phyloP scores from a whole-genome alignment of 495 filamentous ascomycete genomes.

The Neurospora africana region DNA sequence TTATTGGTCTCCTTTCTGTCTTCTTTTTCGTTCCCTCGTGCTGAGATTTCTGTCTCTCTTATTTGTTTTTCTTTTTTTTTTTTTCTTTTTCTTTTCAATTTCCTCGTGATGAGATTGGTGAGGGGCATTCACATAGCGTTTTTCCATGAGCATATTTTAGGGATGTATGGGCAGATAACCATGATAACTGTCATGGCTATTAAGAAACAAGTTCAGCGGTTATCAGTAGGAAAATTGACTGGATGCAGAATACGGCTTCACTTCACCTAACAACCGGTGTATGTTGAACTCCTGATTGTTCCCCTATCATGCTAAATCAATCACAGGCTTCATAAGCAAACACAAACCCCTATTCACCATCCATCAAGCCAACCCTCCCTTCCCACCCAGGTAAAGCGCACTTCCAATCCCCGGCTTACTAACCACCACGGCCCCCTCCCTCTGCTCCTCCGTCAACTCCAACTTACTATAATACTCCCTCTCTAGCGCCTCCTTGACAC shows the following conservation, averaged over 20 bases:
- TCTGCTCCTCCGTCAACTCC: constrained; percentile 60
- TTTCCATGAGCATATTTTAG: not conserved
- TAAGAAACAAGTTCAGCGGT: not conserved
- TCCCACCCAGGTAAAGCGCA: constrained; percentile 32
- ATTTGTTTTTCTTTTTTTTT: too few species aligned
- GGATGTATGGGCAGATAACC: not conserved
- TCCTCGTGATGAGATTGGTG: not conserved
- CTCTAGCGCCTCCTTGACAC: constrained; percentile 64
- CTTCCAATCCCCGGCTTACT: constrained; percentile 74
- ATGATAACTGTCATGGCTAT: not conserved
- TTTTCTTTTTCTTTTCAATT: not conserved
- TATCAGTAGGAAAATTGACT: not conserved
- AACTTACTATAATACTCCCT: constrained; percentile 75
- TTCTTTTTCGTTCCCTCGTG: too few species aligned
- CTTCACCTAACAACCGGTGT: not conserved
- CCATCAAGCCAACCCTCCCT: constrained; percentile 8
- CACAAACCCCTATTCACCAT: not conserved
- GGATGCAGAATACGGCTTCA: not conserved
- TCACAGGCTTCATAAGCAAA: not conserved
- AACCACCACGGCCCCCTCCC: constrained; percentile 74
- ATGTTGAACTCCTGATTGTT: not conserved
- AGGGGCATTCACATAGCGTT: not conserved
- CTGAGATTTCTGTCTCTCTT: too few species aligned
- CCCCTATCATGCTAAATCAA: not conserved
- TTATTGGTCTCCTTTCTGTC: not conserved